Evolutionary conservation across 2,329 filamentous ascomycete genomes (phyloP), one percentile per base, ranked within the genome.

Genomic region (Rhinocladiella mackenziei): DNA sequence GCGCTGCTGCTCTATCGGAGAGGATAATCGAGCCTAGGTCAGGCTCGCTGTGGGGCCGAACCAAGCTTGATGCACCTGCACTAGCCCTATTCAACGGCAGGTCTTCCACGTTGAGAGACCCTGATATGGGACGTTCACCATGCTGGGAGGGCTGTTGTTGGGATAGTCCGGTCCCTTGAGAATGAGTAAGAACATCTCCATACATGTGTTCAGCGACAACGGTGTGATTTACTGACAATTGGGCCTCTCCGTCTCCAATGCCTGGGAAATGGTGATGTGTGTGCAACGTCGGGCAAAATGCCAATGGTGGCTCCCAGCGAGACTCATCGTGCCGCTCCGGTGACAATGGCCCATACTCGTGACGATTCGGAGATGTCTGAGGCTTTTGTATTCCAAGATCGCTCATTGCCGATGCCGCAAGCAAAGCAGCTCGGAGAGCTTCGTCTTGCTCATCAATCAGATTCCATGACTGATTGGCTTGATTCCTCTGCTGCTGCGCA

Each of bases 211-310:
- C 13, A 14, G 9, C 15, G 23, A 13, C 30, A 13, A 20, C 18
- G 11, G 20, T 20, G 19, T 17, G 8, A 15, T n/a, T 9, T 11
- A 13, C 23, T 7, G 7, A 10, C 22, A 10, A 26, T 25, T 26
- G 22, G 3, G 5, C 14, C 13, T 28, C 23, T 13, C 19, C 40
- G 18, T 20, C 36, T 15, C 40, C 15, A 11, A 44, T 15, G 14
- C 35, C 37, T 6, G 39, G 35, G 13, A 48, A 48, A 28, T 40
- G 44, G 37, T 48, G 45, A 31, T 48, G 41, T 2, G 39, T 35
- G 5, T 44, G 45, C 30, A 48, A 14, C 14, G 23, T 20, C 10
- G 45, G 45, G 9, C 45, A 36, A 11, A 42, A 29, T 10, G 41
- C 15, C 23, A 43, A 26, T 13, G 30, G 45, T 4, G 30, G 38